Evolutionary conservation across 441 rosid genomes (phyloP), one percentile per base, ranked within the genome.

Genomic region (Populus tomentosa): DNA sequence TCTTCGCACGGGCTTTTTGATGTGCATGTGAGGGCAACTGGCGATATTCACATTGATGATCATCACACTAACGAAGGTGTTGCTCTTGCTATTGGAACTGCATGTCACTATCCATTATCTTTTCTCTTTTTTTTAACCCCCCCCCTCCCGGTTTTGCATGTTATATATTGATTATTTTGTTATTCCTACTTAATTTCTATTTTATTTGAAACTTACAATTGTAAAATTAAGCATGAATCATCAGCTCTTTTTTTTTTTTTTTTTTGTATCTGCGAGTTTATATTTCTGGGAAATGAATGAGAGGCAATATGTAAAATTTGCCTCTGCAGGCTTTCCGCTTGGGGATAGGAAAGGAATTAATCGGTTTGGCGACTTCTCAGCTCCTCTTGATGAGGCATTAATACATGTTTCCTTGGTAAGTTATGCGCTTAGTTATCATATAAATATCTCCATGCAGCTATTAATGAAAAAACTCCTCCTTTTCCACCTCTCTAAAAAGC

Each of bases 21-120:
- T 80, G 93, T 94, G 33, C 93, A 91, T 64, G 96, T 90, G 40
- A 90, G 84, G 87, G 98, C 95, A 63, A 90, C 92, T 10, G 97
- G 99, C 40, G 98, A 94, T 76, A 76, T 85, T 87, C 98, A 90
- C 82, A 94, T 96, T 28, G 99, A 94, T 71, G 97, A 96, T 82
- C 99, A 94, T 83, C 99, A 96, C 77, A 90, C 89, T 0, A 96
- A 92, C 72, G 97, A 96, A 88, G 99, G 92, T 82, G 89, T 91
- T 85, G 93, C 94, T 14, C 98, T 96, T 80, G 96, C 98, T 82
- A 85, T 94, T 82, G 98, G 99, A 85, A 90, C 98, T 24, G 95
- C 89, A 30, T 69, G 64, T 69, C 6, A 18, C 59, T 33, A 6
- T 28, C 30, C 7, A 35, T 46, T 9, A 42, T 33, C 10, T 63